Evolutionary conservation across 352 stramenopile genomes (phyloP), one percentile per base, ranked within the genome.

Genomic region (Albugo laibachii): DNA sequence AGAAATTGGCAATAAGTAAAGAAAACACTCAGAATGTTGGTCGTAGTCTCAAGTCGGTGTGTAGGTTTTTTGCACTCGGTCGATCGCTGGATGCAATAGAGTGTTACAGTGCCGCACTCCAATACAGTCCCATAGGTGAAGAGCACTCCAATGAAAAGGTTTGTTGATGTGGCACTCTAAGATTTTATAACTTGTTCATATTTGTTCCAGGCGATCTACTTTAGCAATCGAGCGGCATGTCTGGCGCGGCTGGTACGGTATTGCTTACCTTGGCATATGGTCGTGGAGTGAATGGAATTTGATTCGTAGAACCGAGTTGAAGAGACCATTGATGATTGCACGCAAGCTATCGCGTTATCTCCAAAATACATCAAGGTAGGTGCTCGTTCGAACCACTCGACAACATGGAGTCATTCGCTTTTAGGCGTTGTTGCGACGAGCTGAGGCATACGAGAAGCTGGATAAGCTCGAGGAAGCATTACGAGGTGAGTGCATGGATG

Each of bases 391-490:
- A 42, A 16, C 15, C 15, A 10, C 47, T 12, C 1, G 13, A 16
- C 2, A 11, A 1, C 27, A 2, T 35, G 21, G 5, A 15, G 20
- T 53, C 27, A 13, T 13, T 37, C 13, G n/a, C 77, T 36, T 14
- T 41, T 55, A 76, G 64, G 71, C 78, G 4, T 81, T 95, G 39
- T 47, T 97, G 35, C 82, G 96, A 42, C 81, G 94, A 43, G 85
- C 83, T 4, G 72, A 95, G 49, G 85, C 86, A 1, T 72, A 86
- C 15, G 93, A 98, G 59, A 84, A 86, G 55, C 51, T 93, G 19
- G 81, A 98, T 54, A 83, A 96, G 45, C 62, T 95, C 48, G 91
- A 98, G 48, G 81, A 96, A 47, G 94, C 94, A 13, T 58, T 98
- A 35, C 61, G 56, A 55, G 85, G 92, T 86, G 18, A 3, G 15